Percentiles rank a stretch among this genome's conserved stretches.
Conservation (phyloP, 768 basidiomycete species). For the Trametes gibbosa region DNA sequence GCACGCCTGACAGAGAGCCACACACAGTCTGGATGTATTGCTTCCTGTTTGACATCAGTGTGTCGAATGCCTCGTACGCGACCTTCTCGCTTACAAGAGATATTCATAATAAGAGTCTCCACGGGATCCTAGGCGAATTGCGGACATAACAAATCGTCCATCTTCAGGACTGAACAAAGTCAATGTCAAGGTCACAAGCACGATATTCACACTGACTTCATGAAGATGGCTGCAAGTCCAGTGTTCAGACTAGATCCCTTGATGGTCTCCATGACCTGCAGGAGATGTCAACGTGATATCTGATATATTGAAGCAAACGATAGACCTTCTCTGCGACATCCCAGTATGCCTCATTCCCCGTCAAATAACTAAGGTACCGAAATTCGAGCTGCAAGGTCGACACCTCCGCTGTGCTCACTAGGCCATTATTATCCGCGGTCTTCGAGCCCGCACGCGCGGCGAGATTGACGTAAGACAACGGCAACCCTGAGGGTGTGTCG, state of each 20-base stretch:
- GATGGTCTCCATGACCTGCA: slow-evolving; percentile 68
- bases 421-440: slow-evolving; percentile 54
- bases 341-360: slow-evolving; percentile 80
- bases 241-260: slow-evolving; percentile 58
- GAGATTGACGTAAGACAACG: slow-evolving; percentile 78
- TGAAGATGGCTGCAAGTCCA: slow-evolving; percentile 81
- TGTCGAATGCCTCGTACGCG: not conserved
- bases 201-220: slow-evolving; percentile 49
- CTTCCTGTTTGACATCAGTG: slow-evolving; percentile 40
- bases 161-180: slow-evolving; percentile 39
- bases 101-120: slow-evolving; percentile 97
- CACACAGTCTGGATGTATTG: slow-evolving; percentile 81
- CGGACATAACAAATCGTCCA: slow-evolving; percentile 58
- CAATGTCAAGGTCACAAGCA: not conserved
- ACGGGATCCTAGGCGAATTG: slow-evolving; percentile 86
- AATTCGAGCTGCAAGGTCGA: slow-evolving; percentile 89
- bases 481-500: slow-evolving; percentile 78
- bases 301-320: not conserved
- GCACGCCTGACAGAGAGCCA: not conserved
- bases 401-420: slow-evolving; percentile 83
- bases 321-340: slow-evolving; percentile 68
- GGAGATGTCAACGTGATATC: not conserved
- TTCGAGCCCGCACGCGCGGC: slow-evolving; percentile 55
- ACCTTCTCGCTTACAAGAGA: slow-evolving; percentile 52
- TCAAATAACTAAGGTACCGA: slow-evolving; percentile 78